Conservation (phyloP, 345 rosid species). For the Dipteronia sinensis region DNA sequence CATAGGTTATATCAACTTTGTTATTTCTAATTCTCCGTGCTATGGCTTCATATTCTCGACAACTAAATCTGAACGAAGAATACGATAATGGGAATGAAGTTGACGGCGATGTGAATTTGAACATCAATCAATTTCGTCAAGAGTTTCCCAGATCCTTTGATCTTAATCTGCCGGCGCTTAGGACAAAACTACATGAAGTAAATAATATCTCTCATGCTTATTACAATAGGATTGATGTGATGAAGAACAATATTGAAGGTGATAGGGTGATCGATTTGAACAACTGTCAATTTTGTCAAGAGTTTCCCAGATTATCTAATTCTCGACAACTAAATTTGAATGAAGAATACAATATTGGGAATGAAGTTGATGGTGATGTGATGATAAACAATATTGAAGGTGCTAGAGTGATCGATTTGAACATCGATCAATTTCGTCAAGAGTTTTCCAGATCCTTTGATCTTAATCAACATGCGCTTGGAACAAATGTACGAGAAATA, state of each 20-base stretch:
- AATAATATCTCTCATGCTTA: background rate
- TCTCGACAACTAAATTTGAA: no score
- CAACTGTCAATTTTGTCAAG: no score
- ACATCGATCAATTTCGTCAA: background rate
- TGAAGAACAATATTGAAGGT: no score
- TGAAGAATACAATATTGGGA: no score
- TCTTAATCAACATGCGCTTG: background rate
- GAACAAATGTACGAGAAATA: background rate
- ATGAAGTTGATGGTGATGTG: background rate
- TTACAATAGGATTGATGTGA: no score
- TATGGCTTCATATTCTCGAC: background rate
- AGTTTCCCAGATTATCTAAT: no score
- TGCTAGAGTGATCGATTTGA: background rate
- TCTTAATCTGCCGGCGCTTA: background rate
- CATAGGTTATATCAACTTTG: background rate
- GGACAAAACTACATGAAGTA: background rate
- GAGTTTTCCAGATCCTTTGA: background rate
- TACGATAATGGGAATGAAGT: background rate
- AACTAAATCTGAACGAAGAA: no score
- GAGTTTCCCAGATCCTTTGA: background rate
- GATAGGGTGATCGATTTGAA: no score
- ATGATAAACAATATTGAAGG: background rate
- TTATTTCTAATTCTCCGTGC: background rate
- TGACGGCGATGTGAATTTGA: background rate
- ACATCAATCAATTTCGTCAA: background rate